Evolutionary conservation across 805 yeast genomes (phyloP).

Genomic region (Candida ficus): DNA sequence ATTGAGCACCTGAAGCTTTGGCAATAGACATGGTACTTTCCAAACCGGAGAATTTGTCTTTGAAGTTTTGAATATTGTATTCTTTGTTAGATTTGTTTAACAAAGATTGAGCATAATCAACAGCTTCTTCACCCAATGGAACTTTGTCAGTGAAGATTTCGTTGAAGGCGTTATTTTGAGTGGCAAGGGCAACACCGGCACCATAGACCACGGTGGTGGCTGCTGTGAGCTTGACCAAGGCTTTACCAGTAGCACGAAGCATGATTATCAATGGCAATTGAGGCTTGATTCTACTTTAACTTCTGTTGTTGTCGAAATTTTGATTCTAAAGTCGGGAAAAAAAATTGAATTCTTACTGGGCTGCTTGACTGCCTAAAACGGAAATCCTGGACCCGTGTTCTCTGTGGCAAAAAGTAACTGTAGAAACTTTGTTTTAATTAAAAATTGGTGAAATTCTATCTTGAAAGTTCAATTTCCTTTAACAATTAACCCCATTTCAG

Average conservation of each 20-base stretch:
- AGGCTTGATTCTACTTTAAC: background rate
- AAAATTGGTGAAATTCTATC: too few species aligned
- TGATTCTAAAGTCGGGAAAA: background rate
- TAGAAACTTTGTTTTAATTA: too few species aligned
- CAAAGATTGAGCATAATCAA: conserved; percentile 43
- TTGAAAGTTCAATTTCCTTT: too few species aligned
- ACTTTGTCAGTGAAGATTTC: conserved; percentile 58
- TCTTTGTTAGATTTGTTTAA: conserved; percentile 19
- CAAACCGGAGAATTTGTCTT: conserved; percentile 32
- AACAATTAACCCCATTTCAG: too few species aligned
- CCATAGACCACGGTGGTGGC: conserved; percentile 41
- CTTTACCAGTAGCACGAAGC: conserved; percentile 28
- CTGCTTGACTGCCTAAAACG: conserved; percentile 4
- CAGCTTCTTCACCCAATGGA: conserved; percentile 55
- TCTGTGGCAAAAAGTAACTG: background rate
- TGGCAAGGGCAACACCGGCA: conserved; percentile 55
- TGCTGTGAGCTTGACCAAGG: conserved; percentile 26
- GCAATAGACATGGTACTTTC: conserved; percentile 36
- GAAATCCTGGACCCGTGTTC: background rate
- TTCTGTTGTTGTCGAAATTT: background rate
- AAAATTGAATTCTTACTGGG: background rate
- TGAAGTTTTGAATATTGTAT: conserved; percentile 30
- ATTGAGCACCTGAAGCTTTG: conserved; percentile 31
- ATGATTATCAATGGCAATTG: conserved; percentile 9
- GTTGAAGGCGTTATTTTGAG: conserved; percentile 52